Evolutionary conservation across 108 stramenopile genomes (phyloP), one percentile per base, ranked within the genome.

Genomic region (Fistulifera solaris): DNA sequence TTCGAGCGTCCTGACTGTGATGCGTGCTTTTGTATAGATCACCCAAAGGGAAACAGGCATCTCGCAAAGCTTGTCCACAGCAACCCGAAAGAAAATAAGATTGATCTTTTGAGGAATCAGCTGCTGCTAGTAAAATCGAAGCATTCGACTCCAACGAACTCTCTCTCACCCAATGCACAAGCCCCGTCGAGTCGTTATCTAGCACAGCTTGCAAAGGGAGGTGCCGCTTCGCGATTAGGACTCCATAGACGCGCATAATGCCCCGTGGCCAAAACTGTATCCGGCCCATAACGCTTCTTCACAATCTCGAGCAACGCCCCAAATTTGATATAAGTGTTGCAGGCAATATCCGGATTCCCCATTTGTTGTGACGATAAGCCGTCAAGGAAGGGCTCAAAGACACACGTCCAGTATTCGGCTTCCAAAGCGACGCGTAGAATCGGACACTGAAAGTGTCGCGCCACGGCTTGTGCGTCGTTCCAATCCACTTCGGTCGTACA

Each of bases 241-340:
- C 78, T 67, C 77, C 83, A 86, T 26, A 94, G 50, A 42, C 80
- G 54, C 27, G 93, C 90, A 59, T 95, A 94, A 61, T 98, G 94
- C 19, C 96, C 96, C 0, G 96, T 98, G 1, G 96, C 96, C 57
- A 90, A 50, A 40, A 21, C n/a, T 17, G 44, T 18, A 58, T 87
- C 73, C 0, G 62, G 67, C 1, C 63, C 65, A 58, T 80, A 63
- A 12, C 57, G 67, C 1, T 72, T 40, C 54, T 49, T 26, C 8
- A 93, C 71, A 54, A 78, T 80, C 10, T 83, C 80, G 24, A 65
- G 76, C 72, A 98, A 75, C 12, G 71, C 77, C 18, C 89, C 89
- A 73, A 98, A 98, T 68, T 98, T 98, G 62, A 98, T 83, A 54
- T 76, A 60, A 2, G 78, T 63, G 67, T 98, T 98, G 78, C 96